These are phyloP conservation scores for Diatrype stigma DNA, from an alignment of 2,329 filamentous ascomycete species.

Conservation along the genomic window DNA sequence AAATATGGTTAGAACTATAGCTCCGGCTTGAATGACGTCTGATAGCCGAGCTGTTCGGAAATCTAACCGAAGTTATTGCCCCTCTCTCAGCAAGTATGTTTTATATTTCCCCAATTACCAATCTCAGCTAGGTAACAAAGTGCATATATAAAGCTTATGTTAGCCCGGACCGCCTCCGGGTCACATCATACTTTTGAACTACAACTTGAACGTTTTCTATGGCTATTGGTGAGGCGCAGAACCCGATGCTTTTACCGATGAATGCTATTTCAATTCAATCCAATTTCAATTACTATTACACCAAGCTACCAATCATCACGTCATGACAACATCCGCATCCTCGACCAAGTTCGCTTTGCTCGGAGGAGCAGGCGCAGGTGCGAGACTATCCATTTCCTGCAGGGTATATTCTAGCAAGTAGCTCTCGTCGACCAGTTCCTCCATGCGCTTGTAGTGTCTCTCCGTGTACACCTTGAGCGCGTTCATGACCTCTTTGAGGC, in stretches of 20 bases:
- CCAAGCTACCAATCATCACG: too few relatives aligned
- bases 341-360: slow-evolving; percentile 30
- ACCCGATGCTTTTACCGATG: neutral
- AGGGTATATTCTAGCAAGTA: slow-evolving; percentile 92
- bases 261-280: neutral
- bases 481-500: slow-evolving; percentile 77
- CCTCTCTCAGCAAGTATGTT: neutral
- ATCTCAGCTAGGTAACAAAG: too few relatives aligned
- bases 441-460: slow-evolving; percentile 83
- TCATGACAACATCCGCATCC: slow-evolving; percentile 40
- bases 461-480: slow-evolving; percentile 90
- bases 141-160: too few relatives aligned
- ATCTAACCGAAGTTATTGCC: neutral
- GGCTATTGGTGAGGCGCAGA: too few relatives aligned
- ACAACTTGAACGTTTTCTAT: too few relatives aligned
- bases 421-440: slow-evolving; percentile 90
- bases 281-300: too few relatives aligned
- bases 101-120: neutral
- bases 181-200: neutral
- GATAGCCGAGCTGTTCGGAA: neutral
- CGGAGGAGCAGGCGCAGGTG: slow-evolving; percentile 41
- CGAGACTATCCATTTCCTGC: slow-evolving; percentile 80
- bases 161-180: neutral
- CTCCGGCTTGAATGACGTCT: too few relatives aligned
- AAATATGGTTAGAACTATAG: slow-evolving; percentile 6